A percentile compares a stretch with the other conserved stretches of the same genome.
Evolutionary conservation across 495 filamentous ascomycete genomes (phyloP).

Genomic region (Amphirosellinia nigrospora): DNA sequence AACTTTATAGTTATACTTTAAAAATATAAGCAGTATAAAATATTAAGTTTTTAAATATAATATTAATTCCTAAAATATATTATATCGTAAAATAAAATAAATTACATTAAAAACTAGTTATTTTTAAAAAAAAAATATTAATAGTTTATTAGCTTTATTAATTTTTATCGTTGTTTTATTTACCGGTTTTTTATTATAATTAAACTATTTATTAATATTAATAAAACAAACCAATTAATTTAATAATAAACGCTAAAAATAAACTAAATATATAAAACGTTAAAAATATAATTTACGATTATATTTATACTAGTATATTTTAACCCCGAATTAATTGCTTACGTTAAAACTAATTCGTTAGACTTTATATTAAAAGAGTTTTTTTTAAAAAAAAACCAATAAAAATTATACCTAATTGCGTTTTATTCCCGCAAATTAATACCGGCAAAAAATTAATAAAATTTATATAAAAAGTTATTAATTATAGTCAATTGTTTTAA

Average conservation of each 20-base stretch:
- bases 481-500: not conserved
- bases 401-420: not conserved
- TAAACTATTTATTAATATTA: no score
- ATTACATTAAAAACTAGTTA: not conserved
- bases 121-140: not conserved
- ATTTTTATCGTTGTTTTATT: no score
- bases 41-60: not conserved
- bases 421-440: not conserved
- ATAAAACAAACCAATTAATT: no score
- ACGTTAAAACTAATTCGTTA: not conserved
- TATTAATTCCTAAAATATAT: not conserved
- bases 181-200: no score
- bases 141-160: not conserved
- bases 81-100: not conserved
- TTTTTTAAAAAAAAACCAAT: no score
- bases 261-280: no score
- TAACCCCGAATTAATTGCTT: not conserved
- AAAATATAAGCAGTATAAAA: no score
- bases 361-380: no score
- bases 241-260: no score
- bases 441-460: not conserved
- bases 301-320: not conserved
- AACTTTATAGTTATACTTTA: not conserved
- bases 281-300: not conserved
- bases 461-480: slow-evolving; percentile 1